Evolutionary conservation across 441 rosid species (phyloP).

Genomic region (Francoa sonchifolia): DNA sequence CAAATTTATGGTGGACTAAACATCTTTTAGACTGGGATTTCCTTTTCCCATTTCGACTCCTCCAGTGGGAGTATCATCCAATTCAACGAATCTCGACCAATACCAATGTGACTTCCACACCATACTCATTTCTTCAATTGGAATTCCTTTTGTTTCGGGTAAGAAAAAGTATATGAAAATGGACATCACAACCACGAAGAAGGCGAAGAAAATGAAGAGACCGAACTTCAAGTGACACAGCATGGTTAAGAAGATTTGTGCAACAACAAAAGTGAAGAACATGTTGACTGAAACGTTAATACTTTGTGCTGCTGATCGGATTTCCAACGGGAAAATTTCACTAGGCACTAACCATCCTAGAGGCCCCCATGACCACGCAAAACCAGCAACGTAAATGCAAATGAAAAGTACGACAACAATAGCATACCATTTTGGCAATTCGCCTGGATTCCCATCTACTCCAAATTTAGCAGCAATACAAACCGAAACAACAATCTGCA

Average conservation of each 20-base stretch:
- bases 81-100: constrained; percentile 49
- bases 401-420: constrained; percentile 67
- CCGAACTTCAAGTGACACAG: constrained; percentile 84
- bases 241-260: constrained; percentile 61
- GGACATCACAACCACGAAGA: constrained; percentile 60
- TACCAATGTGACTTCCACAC: constrained; percentile 75
- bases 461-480: constrained; percentile 75
- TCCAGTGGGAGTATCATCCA: constrained; percentile 25
- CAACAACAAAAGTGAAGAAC: constrained; percentile 63
- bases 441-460: constrained; percentile 41
- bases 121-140: constrained; percentile 65
- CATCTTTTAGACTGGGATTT: constrained; percentile 23
- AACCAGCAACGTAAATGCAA: constrained; percentile 66
- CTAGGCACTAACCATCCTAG: constrained; percentile 85
- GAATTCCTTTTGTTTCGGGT: constrained; percentile 80
- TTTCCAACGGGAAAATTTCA: constrained; percentile 81
- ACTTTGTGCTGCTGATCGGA: constrained; percentile 82
- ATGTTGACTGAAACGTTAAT: constrained; percentile 74
- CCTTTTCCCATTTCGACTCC: constrained; percentile 50
- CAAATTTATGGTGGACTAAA: too few relatives aligned
- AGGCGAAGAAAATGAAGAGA: constrained; percentile 61
- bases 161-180: constrained; percentile 44
- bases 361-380: constrained; percentile 97
- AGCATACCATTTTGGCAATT: constrained; percentile 62
- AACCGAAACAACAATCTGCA: constrained; percentile 44